Evolutionary conservation across 495 filamentous ascomycete species (phyloP).

Genomic region (Xylaria longipes): DNA sequence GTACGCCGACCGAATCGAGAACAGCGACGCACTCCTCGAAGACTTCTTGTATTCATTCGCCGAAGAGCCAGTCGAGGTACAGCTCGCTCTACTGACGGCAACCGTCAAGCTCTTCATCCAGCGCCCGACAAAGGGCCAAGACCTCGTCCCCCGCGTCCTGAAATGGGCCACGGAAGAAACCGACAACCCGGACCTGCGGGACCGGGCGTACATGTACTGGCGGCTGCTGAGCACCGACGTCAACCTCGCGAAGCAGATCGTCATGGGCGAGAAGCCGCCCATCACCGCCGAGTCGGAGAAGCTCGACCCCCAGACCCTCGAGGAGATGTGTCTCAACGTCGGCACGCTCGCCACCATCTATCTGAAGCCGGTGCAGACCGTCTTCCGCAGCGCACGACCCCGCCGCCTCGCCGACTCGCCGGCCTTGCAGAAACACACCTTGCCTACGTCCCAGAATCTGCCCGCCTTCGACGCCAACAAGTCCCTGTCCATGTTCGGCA

Average conservation of each 20-base stretch:
- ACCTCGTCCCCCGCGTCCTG: constrained; percentile 92
- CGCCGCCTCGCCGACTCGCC: constrained; percentile 79
- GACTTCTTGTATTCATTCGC: constrained; percentile 93
- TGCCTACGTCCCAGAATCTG: constrained; percentile 53
- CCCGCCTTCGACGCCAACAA: constrained; percentile 59
- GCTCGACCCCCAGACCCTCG: constrained; percentile 86
- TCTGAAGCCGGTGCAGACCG: constrained; percentile 94
- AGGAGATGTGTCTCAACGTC: constrained; percentile 96
- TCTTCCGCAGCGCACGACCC: constrained; percentile 90
- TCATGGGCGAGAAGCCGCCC: constrained; percentile 96
- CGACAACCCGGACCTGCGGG: constrained; percentile 94
- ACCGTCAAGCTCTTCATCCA: constrained; percentile 99
- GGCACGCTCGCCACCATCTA: constrained; percentile 97
- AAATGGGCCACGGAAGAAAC: constrained; percentile 99
- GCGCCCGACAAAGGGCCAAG: constrained; percentile 90
- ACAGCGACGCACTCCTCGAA: constrained; percentile 89
- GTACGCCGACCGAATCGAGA: constrained; percentile 96
- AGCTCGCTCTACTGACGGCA: constrained; percentile 91
- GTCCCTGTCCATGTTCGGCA: constrained; percentile 57
- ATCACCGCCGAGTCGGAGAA: constrained; percentile 98
- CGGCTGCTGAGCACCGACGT: constrained; percentile 94
- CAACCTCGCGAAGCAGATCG: constrained; percentile 79
- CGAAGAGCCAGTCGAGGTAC: constrained; percentile 94
- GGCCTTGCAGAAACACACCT: constrained; percentile 74
- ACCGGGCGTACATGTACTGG: constrained; percentile 99